phyloP scores from a whole-genome alignment of 139 green algal species.

The Picochlorum sp. region DNA sequence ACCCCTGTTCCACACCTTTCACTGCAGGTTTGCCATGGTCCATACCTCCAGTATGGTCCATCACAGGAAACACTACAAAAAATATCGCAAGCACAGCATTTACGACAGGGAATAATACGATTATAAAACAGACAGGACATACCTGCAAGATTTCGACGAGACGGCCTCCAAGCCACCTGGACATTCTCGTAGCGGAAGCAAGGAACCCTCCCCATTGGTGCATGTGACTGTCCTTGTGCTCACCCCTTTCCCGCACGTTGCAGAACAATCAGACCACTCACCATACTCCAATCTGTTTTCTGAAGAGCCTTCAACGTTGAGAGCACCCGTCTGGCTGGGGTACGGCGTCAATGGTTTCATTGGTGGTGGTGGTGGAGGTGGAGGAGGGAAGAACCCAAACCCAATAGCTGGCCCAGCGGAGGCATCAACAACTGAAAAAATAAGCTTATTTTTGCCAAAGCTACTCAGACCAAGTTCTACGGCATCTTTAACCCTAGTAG shows the following conservation, averaged over 20 bases:
- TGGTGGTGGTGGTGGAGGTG: slow-evolving; percentile 9
- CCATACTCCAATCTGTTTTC: slow-evolving; percentile 10
- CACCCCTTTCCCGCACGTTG: slow-evolving; percentile 22
- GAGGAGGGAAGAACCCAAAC: slow-evolving; percentile 29
- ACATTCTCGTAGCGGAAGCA: slow-evolving; percentile 13
- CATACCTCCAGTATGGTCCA: slow-evolving; percentile 20
- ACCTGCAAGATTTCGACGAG: slow-evolving; percentile 13
- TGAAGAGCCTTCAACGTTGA: not conserved
- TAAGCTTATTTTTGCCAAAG: slow-evolving; percentile 3
- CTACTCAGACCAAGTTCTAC: slow-evolving; percentile 17
- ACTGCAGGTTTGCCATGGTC: slow-evolving; percentile 29
- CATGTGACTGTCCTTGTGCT: slow-evolving; percentile 17
- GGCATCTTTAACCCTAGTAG: not conserved
- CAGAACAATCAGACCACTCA: slow-evolving; percentile 25
- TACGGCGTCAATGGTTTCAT: slow-evolving; percentile 6
- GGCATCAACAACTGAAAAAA: slow-evolving; percentile 12
- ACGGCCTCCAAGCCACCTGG: not conserved
- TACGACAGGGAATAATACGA: not conserved
- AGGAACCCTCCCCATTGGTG: not conserved
- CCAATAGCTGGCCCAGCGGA: slow-evolving; percentile 7
- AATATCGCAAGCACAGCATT: not conserved
- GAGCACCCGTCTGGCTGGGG: not conserved
- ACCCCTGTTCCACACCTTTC: slow-evolving; percentile 24
- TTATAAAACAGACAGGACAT: not conserved
- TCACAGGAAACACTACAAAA: slow-evolving; percentile 10